phyloP scores from a whole-genome alignment of 2,329 filamentous ascomycete species.

The Parastagonospora nodorum region DNA sequence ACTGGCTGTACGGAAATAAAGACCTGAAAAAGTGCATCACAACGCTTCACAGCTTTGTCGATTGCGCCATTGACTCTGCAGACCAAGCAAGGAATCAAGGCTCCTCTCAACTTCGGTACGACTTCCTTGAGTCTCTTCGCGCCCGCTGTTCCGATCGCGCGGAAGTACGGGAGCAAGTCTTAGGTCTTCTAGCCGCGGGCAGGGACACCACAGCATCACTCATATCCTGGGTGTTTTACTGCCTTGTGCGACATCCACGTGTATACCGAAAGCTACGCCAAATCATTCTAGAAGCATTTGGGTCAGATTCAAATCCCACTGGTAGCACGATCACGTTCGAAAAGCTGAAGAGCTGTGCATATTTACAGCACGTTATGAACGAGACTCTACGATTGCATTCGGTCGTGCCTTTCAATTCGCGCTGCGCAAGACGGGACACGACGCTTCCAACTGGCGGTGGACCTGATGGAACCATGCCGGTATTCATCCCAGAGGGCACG shows the following conservation, averaged over 20 bases:
- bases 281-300: slow-evolving; percentile 42
- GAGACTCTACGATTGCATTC: slow-evolving; percentile 31
- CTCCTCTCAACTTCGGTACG: too few species aligned
- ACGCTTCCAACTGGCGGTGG: slow-evolving; percentile 37
- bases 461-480: slow-evolving; percentile 20
- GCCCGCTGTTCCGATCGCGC: too few species aligned
- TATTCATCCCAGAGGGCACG: slow-evolving; percentile 25
- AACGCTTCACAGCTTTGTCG: too few species aligned
- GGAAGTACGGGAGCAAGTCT: slow-evolving; percentile 41
- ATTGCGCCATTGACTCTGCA: too few species aligned
- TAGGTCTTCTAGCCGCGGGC: slow-evolving; percentile 59
- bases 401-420: slow-evolving; percentile 26
- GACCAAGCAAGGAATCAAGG: too few species aligned
- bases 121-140: too few species aligned
- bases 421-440: slow-evolving; percentile 27
- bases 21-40: too few species aligned
- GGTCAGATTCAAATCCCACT: slow-evolving; percentile 23
- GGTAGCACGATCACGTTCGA: slow-evolving; percentile 8
- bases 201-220: slow-evolving; percentile 54
- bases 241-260: slow-evolving; percentile 26
- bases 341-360: slow-evolving; percentile 6
- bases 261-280: slow-evolving; percentile 46
- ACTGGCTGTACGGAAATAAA: too few species aligned
- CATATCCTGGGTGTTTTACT: slow-evolving; percentile 52
- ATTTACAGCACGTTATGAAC: slow-evolving; percentile 28